These are phyloP conservation scores for Phytopythium boreale DNA, from an alignment of 352 stramenopile species.

Conservation along the genomic window DNA sequence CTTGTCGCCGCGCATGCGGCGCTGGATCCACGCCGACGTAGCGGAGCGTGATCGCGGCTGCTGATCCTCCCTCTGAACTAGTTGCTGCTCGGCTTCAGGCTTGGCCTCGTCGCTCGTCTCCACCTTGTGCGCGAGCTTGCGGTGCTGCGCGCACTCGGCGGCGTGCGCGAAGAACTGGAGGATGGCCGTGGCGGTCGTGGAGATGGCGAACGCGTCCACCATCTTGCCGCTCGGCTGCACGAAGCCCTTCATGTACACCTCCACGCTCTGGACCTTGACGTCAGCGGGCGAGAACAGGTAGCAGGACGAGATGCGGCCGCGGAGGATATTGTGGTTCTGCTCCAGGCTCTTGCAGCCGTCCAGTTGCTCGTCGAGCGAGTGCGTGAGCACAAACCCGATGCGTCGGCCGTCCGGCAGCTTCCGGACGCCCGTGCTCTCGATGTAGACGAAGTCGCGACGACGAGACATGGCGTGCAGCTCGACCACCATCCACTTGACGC, in stretches of 20 bases:
- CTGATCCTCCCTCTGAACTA: conserved; percentile 11
- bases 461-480: conserved; percentile 14
- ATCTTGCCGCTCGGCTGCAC: conserved; percentile 28
- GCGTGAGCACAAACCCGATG: conserved; percentile 27
- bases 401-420: conserved; percentile 17
- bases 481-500: conserved; percentile 41
- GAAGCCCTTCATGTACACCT: conserved; percentile 35
- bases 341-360: conserved; percentile 1
- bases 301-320: conserved; percentile 21
- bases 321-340: conserved; percentile 10
- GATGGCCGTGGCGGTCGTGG: conserved; percentile 15
- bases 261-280: conserved; percentile 21
- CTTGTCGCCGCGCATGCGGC: neutral
- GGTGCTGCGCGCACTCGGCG: conserved; percentile 36
- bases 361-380: conserved; percentile 21
- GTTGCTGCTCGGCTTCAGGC: conserved; percentile 3
- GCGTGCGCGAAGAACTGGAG: conserved; percentile 26
- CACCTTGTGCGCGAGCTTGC: conserved; percentile 28
- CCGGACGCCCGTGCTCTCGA: conserved; percentile 26
- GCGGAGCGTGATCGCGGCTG: neutral
- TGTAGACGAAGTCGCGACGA: conserved; percentile 42
- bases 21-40: conserved; percentile 2
- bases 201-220: conserved; percentile 24
- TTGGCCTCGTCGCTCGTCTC: neutral
- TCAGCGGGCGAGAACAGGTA: conserved; percentile 27